phyloP scores from a whole-genome alignment of 2,329 filamentous ascomycete species.

The Hypoxylon sp. region DNA sequence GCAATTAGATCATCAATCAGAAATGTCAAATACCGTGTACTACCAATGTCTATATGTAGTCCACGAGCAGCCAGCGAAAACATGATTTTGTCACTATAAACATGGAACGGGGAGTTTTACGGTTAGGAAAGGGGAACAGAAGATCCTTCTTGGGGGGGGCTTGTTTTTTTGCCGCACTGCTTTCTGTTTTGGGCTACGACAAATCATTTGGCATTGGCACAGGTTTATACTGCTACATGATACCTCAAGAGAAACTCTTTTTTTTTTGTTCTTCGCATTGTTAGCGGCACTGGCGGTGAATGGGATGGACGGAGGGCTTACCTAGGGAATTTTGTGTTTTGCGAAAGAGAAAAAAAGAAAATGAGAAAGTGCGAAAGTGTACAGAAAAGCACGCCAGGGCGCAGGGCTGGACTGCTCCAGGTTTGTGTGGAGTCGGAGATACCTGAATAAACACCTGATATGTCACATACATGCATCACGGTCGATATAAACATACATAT shows the following conservation, averaged over 20 bases:
- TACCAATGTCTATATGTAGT: conserved; percentile 37
- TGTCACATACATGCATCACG: conserved; percentile 32
- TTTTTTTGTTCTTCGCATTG: conserved; percentile 30
- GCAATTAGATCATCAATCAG: conserved; percentile 23
- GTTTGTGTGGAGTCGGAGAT: conserved; percentile 28
- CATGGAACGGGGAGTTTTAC: conserved; percentile 45
- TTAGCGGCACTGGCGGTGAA: conserved; percentile 17
- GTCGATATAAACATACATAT: conserved; percentile 35
- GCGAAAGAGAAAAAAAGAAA: conserved; percentile 4
- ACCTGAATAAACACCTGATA: conserved; percentile 23
- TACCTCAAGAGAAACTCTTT: conserved; percentile 43
- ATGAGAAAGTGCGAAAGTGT: conserved; percentile 16
- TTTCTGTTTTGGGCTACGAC: conserved; percentile 44
- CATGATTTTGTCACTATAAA: conserved; percentile 32
- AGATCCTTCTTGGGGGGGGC: conserved; percentile 12
- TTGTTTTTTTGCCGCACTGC: conserved; percentile 12
- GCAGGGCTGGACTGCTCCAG: conserved; percentile 30
- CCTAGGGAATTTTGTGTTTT: conserved; percentile 6
- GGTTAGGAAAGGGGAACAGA: conserved; percentile 37
- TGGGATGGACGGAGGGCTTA: conserved; percentile 20
- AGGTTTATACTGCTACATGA: conserved; percentile 45
- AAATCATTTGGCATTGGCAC: conserved; percentile 45
- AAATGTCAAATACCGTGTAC: conserved; percentile 18
- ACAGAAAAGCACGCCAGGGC: background rate
- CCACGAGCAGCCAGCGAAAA: conserved; percentile 34